Evolutionary conservation across 345 rosid genomes (phyloP).

Genomic region (Luvunga scandens): DNA sequence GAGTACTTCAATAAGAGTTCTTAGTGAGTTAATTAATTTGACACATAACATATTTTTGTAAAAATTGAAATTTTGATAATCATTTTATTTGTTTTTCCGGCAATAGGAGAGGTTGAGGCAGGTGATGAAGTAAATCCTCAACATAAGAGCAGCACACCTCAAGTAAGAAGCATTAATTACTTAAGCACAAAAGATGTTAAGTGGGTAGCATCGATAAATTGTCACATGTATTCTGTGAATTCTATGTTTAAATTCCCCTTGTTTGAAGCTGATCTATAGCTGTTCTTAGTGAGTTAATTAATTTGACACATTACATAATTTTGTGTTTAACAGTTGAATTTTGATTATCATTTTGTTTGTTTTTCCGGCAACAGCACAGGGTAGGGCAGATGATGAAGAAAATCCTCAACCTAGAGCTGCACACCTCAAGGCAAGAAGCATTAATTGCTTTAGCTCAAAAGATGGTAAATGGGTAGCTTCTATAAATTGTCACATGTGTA

Average conservation of each 20-base stretch:
- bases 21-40: not conserved
- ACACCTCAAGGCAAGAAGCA: not conserved
- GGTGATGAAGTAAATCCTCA: conserved; percentile 2
- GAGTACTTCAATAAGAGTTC: not conserved
- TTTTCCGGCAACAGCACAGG: not conserved
- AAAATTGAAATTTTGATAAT: not conserved
- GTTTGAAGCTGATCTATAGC: too few species aligned
- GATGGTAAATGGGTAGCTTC: not conserved
- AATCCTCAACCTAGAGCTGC: too few species aligned
- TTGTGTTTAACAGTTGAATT: not conserved
- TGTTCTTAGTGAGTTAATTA: not conserved
- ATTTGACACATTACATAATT: too few species aligned
- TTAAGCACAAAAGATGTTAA: too few species aligned
- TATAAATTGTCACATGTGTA: not conserved
- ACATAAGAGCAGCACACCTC: not conserved
- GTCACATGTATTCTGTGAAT: not conserved
- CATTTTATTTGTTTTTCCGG: not conserved
- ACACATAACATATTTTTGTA: too few species aligned
- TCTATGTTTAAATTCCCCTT: too few species aligned
- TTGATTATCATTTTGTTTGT: not conserved
- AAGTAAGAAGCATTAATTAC: too few species aligned
- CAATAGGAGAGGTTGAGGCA: not conserved
- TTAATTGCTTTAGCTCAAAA: not conserved
- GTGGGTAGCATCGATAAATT: too few species aligned
- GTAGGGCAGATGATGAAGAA: not conserved